phyloP scores from a whole-genome alignment of 2,329 filamentous ascomycete species.

The Verticillium nonalfalfae region DNA sequence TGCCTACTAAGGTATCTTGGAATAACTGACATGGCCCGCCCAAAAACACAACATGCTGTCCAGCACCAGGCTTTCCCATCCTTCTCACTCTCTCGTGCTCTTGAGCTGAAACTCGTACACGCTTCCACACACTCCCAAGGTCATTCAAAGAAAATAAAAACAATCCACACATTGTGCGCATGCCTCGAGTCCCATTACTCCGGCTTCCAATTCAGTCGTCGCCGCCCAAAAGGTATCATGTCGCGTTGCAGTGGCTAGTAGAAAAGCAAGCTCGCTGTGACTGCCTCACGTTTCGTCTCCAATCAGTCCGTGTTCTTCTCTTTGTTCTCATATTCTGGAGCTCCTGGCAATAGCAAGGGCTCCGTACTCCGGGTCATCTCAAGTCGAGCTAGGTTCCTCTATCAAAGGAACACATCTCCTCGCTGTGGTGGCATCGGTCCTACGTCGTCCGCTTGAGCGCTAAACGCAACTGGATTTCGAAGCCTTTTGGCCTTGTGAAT shows the following conservation, averaged over 20 bases:
- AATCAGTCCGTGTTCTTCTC: neutral
- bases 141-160: neutral
- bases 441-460: slow-evolving; percentile 5
- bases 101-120: no score
- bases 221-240: neutral
- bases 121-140: neutral
- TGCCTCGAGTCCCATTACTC: neutral
- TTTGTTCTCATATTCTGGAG: neutral
- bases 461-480: slow-evolving; percentile 13
- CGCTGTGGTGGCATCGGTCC: slow-evolving; percentile 2
- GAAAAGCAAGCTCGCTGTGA: neutral
- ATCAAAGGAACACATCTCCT: neutral
- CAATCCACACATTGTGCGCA: neutral
- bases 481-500: slow-evolving; percentile 34
- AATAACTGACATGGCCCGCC: neutral
- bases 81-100: neutral
- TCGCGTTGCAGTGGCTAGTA: neutral
- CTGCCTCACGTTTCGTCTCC: neutral
- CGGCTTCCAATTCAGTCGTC: neutral
- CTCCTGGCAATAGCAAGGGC: neutral
- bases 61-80: neutral
- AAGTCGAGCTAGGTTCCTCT: neutral
- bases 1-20: neutral
- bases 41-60: neutral
- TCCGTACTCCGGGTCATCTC: neutral